phyloP scores from a whole-genome alignment of 2,329 filamentous ascomycete species.

The Cytospora chrysosperma region DNA sequence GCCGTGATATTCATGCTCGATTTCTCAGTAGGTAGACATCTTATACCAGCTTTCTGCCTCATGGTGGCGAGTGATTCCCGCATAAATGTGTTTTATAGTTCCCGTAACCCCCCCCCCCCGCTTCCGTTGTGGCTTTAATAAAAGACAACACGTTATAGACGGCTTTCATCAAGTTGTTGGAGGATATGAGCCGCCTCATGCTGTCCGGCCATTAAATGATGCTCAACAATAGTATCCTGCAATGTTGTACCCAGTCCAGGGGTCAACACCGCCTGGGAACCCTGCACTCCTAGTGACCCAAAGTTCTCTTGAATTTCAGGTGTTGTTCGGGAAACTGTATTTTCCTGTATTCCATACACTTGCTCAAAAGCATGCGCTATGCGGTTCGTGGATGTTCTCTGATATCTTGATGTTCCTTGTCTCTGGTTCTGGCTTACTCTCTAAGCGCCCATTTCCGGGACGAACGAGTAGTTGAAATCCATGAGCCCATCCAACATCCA shows the following conservation, averaged over 20 bases:
- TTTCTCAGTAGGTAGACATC: neutral
- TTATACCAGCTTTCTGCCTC: neutral
- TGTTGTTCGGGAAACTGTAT: neutral
- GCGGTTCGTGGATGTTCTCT: neutral
- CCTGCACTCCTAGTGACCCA: neutral
- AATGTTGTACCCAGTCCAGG: neutral
- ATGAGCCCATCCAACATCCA: conserved; percentile 90
- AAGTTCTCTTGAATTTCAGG: neutral
- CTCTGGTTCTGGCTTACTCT: neutral
- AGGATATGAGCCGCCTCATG: neutral
- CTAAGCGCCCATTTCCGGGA: conserved; percentile 41
- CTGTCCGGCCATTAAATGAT: neutral
- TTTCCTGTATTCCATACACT: neutral
- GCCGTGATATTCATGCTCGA: neutral
- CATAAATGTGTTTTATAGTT: neutral
- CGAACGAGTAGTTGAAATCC: conserved; percentile 66
- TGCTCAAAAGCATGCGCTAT: neutral
- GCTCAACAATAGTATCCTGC: neutral
- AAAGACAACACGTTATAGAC: neutral
- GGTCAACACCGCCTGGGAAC: neutral
- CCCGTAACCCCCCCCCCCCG: neutral
- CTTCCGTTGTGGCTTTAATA: neutral
- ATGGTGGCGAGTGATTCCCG: neutral
- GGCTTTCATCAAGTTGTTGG: conserved; percentile 2
- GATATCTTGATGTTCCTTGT: neutral